Conservation (phyloP, 2,329 filamentous ascomycete genomes). For the Ustulina deusta region DNA sequence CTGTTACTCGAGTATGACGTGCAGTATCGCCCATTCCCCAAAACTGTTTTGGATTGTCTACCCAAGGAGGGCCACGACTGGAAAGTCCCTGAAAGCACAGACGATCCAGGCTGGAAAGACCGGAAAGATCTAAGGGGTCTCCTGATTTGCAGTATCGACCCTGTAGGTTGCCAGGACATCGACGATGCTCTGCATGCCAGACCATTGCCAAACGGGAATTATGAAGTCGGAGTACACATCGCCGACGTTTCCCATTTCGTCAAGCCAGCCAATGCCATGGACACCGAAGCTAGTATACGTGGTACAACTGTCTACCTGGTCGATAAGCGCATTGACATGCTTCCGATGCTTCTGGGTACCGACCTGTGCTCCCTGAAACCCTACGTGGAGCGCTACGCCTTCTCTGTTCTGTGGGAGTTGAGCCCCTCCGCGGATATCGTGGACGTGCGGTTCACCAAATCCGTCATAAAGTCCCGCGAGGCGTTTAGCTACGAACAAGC, state of each 20-base stretch:
- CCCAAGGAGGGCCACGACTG: conserved; percentile 93
- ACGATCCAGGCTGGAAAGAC: conserved; percentile 88
- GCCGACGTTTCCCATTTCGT: conserved; percentile 99
- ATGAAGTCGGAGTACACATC: conserved; percentile 96
- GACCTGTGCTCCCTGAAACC: conserved; percentile 97
- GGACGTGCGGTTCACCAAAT: conserved; percentile 91
- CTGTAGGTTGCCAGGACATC: conserved; percentile 95
- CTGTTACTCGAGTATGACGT: conserved; percentile 95
- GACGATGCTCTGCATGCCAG: conserved; percentile 95
- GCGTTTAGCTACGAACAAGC: conserved; percentile 98
- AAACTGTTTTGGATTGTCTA: conserved; percentile 92
- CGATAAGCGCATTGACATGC: conserved; percentile 99
- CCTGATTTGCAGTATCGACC: conserved; percentile 97
- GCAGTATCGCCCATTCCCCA: conserved; percentile 96
- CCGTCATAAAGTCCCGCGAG: conserved; percentile 95
- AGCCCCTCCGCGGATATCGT: conserved; percentile 87
- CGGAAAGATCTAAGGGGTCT: conserved; percentile 86
- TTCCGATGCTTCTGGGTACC: conserved; percentile 94
- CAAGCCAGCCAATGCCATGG: conserved; percentile 97
- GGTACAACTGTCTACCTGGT: conserved; percentile 98
- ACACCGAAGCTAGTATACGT: conserved; percentile 90
- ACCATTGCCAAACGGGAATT: conserved; percentile 89
- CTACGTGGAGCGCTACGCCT: conserved; percentile 93
- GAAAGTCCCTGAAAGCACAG: conserved; percentile 83
- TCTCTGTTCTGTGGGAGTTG: conserved; percentile 90